These are phyloP conservation scores for Bombardia bombarda DNA, from an alignment of 495 filamentous ascomycete species.

Conservation along the genomic window DNA sequence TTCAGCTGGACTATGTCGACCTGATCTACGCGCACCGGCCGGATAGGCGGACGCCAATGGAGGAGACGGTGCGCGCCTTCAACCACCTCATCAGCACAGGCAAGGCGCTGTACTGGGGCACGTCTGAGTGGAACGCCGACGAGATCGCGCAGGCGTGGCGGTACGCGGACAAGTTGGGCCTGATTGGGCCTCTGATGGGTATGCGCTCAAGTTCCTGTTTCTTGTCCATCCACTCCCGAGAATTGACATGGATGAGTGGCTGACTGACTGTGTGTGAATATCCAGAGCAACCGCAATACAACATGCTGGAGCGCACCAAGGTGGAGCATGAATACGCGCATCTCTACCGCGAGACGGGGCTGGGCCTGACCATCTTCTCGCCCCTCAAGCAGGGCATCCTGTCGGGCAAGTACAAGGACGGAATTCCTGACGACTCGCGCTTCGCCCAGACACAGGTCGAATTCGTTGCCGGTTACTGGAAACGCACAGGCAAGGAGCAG, in stretches of 20 bases:
- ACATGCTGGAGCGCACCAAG: slow-evolving; percentile 45
- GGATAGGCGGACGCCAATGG: slow-evolving; percentile 65
- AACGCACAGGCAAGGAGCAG: slow-evolving; percentile 32
- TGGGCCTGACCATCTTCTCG: slow-evolving; percentile 67
- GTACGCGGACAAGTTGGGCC: slow-evolving; percentile 47
- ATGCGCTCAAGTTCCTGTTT: no score
- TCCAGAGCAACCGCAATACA: slow-evolving; percentile 52
- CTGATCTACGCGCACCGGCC: slow-evolving; percentile 67
- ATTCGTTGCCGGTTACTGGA: slow-evolving; percentile 41
- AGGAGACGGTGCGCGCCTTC: slow-evolving; percentile 70
- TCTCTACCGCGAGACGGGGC: slow-evolving; percentile 53
- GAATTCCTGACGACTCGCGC: slow-evolving; percentile 49
- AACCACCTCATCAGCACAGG: slow-evolving; percentile 60
- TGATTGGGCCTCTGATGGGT: slow-evolving; percentile 47
- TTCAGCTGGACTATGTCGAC: slow-evolving; percentile 62
- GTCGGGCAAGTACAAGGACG: slow-evolving; percentile 76
- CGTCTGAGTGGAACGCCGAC: slow-evolving; percentile 44
- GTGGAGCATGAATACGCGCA: slow-evolving; percentile 56
- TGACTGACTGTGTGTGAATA: no score
- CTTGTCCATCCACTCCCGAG: no score
- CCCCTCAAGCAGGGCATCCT: slow-evolving; percentile 67
- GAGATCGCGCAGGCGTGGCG: slow-evolving; percentile 48
- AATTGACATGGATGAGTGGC: no score
- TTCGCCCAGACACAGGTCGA: slow-evolving; percentile 37
- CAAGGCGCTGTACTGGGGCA: slow-evolving; percentile 66